Evolutionary conservation across 2,329 filamentous ascomycete genomes (phyloP).

Genomic region (Torrubiella hemipterigena): DNA sequence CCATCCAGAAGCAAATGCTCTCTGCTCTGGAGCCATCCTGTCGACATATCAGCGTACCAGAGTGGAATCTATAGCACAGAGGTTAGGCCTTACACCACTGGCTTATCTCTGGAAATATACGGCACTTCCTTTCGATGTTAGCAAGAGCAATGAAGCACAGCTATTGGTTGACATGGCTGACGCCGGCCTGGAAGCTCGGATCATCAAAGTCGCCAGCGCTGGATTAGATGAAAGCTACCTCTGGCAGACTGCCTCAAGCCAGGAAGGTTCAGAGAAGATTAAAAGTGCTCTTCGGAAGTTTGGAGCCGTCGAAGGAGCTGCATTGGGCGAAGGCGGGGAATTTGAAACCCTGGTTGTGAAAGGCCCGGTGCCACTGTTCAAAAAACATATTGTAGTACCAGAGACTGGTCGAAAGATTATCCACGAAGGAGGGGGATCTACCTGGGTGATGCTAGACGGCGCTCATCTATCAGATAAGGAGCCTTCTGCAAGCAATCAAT

Average conservation of each 20-base stretch:
- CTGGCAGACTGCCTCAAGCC: constrained; percentile 65
- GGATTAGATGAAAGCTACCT: constrained; percentile 72
- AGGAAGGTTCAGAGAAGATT: constrained; percentile 31
- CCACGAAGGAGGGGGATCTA: constrained; percentile 62
- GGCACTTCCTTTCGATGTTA: constrained; percentile 42
- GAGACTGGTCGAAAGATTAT: constrained; percentile 40
- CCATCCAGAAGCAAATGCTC: constrained; percentile 73
- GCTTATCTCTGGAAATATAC: constrained; percentile 92
- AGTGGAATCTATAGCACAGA: constrained; percentile 82
- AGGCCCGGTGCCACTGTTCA: constrained; percentile 65
- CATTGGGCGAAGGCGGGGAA: constrained; percentile 87
- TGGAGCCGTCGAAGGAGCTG: constrained; percentile 54
- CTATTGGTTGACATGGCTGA: constrained; percentile 73
- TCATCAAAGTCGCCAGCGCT: constrained; percentile 90
- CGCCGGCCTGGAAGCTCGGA: constrained; percentile 70
- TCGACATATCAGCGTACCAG: constrained; percentile 93
- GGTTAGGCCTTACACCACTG: constrained; percentile 71
- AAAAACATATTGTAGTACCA: constrained; percentile 51
- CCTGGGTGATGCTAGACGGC: constrained; percentile 52
- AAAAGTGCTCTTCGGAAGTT: constrained; percentile 52
- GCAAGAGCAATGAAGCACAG: constrained; percentile 30
- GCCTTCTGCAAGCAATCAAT: constrained; percentile 7
- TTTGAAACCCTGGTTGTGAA: constrained; percentile 87
- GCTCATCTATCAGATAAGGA: constrained; percentile 39
- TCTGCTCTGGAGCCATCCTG: constrained; percentile 84